A percentile compares a stretch with the other conserved stretches of the same genome.
These are phyloP conservation scores for Cercis canadensis DNA, from an alignment of 306 rosid genomes.

Conservation along the genomic window DNA sequence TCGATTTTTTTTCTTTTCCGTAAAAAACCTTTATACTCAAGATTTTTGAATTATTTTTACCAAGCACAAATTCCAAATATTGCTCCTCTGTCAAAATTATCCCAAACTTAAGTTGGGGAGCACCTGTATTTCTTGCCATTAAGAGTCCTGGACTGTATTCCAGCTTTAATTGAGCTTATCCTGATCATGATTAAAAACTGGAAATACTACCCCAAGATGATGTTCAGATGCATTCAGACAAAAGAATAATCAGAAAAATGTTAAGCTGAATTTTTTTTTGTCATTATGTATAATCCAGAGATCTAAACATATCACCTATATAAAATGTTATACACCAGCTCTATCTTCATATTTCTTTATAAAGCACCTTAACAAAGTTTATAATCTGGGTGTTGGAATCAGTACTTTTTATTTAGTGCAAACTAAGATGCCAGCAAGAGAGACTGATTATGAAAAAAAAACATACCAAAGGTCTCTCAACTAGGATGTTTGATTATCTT, in stretches of 20 bases:
- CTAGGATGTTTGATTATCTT: slow-evolving; percentile 54
- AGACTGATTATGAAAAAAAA: slow-evolving; percentile 32
- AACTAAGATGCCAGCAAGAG: slow-evolving; percentile 13
- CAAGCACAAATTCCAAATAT: too few species aligned
- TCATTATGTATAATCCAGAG: not conserved
- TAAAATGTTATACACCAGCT: slow-evolving; percentile 35
- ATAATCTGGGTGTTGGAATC: slow-evolving; percentile 34
- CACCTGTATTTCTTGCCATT: too few species aligned
- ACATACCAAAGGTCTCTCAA: slow-evolving; percentile 40
- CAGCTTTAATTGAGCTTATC: too few species aligned
- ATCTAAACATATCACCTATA: slow-evolving; percentile 11
- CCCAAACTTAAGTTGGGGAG: too few species aligned
- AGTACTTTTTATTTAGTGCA: slow-evolving; percentile 22
- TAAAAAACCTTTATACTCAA: too few species aligned
- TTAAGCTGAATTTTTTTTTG: not conserved
- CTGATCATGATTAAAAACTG: too few species aligned
- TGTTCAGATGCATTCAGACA: slow-evolving; percentile 5
- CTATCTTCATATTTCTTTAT: slow-evolving; percentile 24
- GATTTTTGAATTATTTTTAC: too few species aligned
- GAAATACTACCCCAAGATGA: too few species aligned
- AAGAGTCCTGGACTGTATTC: too few species aligned
- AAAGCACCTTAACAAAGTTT: not conserved
- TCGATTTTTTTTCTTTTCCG: too few species aligned
- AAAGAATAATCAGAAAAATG: not conserved
- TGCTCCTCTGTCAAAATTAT: too few species aligned